Base-by-base conservation (phyloP, 2,329 filamentous ascomycete species). In the Cordyceps pruinosa region DNA sequence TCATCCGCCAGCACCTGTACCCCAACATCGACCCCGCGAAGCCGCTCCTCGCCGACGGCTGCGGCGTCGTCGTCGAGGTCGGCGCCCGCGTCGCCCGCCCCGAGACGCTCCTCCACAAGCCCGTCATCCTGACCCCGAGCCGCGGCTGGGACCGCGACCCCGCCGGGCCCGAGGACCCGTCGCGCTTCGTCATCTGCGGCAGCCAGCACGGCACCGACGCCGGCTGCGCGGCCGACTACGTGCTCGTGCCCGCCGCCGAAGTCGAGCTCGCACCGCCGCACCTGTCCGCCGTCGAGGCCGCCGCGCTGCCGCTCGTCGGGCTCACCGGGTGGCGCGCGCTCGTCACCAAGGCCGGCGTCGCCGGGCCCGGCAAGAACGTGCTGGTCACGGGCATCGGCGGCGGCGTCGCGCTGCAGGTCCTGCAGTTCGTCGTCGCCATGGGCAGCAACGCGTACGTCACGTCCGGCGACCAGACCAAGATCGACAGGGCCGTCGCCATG, bases 311-410 rank as follows among this genome's bases (percentile, higher is more conserved):
- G 3, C 75, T 97, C 34, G 90, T 90, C 0, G 93, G 92, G 0
- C 68, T 97, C 59, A 97, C 93, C 1, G 93, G 82, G 7, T 97
- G 90, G 90, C 79, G 94, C 45, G 93, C 92, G 0, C 75, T 95
- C 44, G 82, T 94, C 52, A 87, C 82, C 7, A 97, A 97, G 77
- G 85, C 81, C 49, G 82, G 79, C 5, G 84, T 86, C 62, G 81
- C 81, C 7, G 73, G 76, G 58, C 71, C 73, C 1, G 89, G 89
- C 2, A 75, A 82, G 60, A 96, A 95, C 67, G 78, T 97, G 4
- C 75, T 97, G 32, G 74, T 97, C 42, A 97, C 93, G 5, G 93
- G 93, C 0, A 95, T 97, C 70, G 93, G 93, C 0, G 93, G 93
- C 35, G 93, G 93, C 44, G 93, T 97, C 1, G 93, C 93, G 34